phyloP scores from a whole-genome alignment of 345 rosid species.

The Eucalyptus shirleyi region DNA sequence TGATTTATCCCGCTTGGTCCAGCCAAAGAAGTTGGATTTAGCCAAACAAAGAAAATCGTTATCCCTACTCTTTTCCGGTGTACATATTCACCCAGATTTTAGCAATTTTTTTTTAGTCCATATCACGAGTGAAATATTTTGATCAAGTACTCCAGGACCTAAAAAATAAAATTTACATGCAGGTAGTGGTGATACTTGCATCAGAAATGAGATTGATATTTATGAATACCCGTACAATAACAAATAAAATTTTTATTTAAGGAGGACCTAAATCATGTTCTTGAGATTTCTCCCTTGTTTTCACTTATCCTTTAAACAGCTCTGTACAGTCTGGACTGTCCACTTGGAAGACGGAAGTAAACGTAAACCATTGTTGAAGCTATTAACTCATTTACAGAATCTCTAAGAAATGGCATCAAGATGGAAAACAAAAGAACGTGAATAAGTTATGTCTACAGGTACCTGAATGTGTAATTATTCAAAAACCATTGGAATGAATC shows the following conservation, averaged over 20 bases:
- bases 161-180: background rate
- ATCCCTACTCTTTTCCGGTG: background rate
- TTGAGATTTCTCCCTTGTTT: background rate
- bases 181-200: background rate
- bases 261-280: background rate
- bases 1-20: slow-evolving; percentile 33
- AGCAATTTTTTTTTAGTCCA: background rate
- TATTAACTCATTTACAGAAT: background rate
- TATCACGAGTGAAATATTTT: background rate
- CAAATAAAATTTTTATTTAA: background rate
- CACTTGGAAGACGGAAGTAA: background rate
- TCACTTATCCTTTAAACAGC: background rate
- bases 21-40: slow-evolving; percentile 35
- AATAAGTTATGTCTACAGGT: background rate
- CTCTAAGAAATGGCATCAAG: background rate
- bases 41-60: slow-evolving; percentile 21
- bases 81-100: background rate
- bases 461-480: background rate
- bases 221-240: background rate
- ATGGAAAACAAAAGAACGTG: background rate
- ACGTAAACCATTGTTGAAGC: background rate
- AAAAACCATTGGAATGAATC: background rate
- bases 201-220: background rate
- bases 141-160: background rate
- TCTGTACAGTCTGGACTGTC: background rate